These are phyloP conservation scores for Chlorella ohadii DNA, from an alignment of 139 green algal species.

Conservation along the genomic window DNA sequence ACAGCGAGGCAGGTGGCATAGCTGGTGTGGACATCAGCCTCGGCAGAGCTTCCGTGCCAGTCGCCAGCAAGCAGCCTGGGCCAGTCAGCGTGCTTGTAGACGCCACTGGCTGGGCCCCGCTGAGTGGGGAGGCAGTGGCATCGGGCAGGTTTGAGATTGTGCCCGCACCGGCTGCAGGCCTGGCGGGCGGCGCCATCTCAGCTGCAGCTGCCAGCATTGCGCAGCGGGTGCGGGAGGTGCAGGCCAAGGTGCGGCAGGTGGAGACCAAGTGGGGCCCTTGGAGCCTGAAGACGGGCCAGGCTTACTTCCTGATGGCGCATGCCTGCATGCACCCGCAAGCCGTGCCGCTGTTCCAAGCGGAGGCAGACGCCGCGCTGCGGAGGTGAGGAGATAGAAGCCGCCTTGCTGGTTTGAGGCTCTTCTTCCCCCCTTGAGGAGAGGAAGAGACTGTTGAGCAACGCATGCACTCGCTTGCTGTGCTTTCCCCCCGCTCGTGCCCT, in stretches of 20 bases:
- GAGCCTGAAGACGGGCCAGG: slow-evolving; percentile 28
- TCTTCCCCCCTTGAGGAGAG: too few species aligned
- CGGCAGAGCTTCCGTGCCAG: too few species aligned
- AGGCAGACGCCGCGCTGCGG: slow-evolving; percentile 12
- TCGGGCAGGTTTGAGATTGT: neutral
- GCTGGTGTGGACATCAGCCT: too few species aligned
- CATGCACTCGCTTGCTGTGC: neutral
- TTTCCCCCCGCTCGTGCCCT: neutral
- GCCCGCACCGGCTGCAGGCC: neutral
- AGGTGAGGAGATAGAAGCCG: neutral
- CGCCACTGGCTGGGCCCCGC: neutral
- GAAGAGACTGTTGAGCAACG: too few species aligned
- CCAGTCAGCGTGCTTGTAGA: too few species aligned
- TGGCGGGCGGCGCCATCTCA: neutral
- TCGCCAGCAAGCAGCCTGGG: too few species aligned
- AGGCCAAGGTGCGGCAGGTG: slow-evolving; percentile 35
- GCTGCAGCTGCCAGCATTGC: neutral
- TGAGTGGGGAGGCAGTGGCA: neutral
- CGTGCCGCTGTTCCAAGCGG: neutral
- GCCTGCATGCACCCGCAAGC: slow-evolving; percentile 32
- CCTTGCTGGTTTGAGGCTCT: too few species aligned
- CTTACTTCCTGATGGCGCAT: slow-evolving; percentile 36
- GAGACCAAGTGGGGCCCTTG: slow-evolving; percentile 25
- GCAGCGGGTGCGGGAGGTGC: slow-evolving; percentile 17
- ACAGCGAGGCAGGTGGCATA: too few species aligned